These are phyloP conservation scores for Saksenaea vasiformis DNA, from an alignment of 371 early-diverging fungal genomes.

Conservation along the genomic window DNA sequence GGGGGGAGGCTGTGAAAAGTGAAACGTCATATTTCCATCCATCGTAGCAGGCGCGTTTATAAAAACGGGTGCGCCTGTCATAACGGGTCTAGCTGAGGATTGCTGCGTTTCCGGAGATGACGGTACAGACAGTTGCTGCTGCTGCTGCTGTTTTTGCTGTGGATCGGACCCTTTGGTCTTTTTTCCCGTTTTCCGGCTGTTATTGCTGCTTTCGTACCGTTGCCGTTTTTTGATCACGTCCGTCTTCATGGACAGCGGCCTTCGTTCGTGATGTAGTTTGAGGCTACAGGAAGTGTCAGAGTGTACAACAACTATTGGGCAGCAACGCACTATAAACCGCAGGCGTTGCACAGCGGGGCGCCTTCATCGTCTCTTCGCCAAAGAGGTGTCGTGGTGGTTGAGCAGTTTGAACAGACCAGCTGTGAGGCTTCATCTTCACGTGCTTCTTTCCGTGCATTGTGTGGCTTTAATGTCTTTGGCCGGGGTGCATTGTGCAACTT, in stretches of 20 bases:
- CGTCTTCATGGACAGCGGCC: slow-evolving; percentile 75
- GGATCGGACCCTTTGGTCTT: slow-evolving; percentile 17
- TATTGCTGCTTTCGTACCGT: slow-evolving; percentile 58
- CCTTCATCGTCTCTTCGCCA: slow-evolving; percentile 92
- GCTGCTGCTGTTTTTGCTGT: neutral
- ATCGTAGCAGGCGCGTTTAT: neutral
- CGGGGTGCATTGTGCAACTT: slow-evolving; percentile 79
- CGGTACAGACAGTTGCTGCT: slow-evolving; percentile 4
- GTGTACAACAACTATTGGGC: neutral
- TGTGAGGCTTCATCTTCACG: slow-evolving; percentile 44
- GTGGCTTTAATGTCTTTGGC: slow-evolving; percentile 52
- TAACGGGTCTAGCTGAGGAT: neutral
- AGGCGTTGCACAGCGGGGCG: slow-evolving; percentile 93
- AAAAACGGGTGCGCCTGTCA: neutral
- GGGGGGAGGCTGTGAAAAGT: neutral
- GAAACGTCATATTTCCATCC: slow-evolving; percentile 1
- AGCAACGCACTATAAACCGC: slow-evolving; percentile 83
- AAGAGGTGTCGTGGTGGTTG: slow-evolving; percentile 86
- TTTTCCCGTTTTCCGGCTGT: slow-evolving; percentile 17
- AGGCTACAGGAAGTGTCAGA: slow-evolving; percentile 29
- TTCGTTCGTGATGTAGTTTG: slow-evolving; percentile 80
- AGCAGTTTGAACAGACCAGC: slow-evolving; percentile 84
- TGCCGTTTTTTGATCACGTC: slow-evolving; percentile 81
- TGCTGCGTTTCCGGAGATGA: slow-evolving; percentile 10
- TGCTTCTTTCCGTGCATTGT: slow-evolving; percentile 35